Evolutionary conservation across 2,329 filamentous ascomycete genomes (phyloP).

Genomic region (Aspergillus tamarii): DNA sequence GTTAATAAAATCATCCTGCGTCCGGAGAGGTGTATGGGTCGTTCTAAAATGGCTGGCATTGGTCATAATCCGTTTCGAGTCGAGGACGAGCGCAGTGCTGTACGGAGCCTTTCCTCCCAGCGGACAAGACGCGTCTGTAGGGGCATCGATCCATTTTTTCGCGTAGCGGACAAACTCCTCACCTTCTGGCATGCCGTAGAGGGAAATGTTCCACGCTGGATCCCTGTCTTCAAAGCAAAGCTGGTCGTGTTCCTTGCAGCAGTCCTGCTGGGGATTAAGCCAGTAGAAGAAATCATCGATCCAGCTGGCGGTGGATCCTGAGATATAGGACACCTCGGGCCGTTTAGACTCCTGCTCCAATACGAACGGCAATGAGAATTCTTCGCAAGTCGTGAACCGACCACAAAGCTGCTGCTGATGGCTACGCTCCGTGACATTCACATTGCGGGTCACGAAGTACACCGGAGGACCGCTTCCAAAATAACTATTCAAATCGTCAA

Average conservation of each 20-base stretch:
- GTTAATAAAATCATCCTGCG: slow-evolving; percentile 88
- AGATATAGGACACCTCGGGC: slow-evolving; percentile 82
- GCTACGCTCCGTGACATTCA: slow-evolving; percentile 74
- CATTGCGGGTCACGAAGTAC: slow-evolving; percentile 85
- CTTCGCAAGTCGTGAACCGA: slow-evolving; percentile 84
- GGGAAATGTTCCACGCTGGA: slow-evolving; percentile 85
- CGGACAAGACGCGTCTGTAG: slow-evolving; percentile 82
- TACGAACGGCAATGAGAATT: slow-evolving; percentile 82
- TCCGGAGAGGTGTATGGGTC: slow-evolving; percentile 81
- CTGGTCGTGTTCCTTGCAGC: slow-evolving; percentile 71
- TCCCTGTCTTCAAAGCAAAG: slow-evolving; percentile 78
- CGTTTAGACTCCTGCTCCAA: slow-evolving; percentile 94
- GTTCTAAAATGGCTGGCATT: slow-evolving; percentile 90
- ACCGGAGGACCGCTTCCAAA: slow-evolving; percentile 90
- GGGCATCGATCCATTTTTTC: slow-evolving; percentile 76
- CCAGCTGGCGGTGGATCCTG: slow-evolving; percentile 90
- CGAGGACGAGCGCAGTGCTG: slow-evolving; percentile 78
- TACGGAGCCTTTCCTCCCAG: slow-evolving; percentile 89
- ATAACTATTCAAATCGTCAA: slow-evolving; percentile 93
- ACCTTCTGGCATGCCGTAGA: slow-evolving; percentile 89
- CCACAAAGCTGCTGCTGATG: slow-evolving; percentile 89
- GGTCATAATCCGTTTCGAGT: slow-evolving; percentile 67
- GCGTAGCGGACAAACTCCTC: slow-evolving; percentile 89
- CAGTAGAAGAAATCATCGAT: slow-evolving; percentile 95
- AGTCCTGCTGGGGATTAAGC: slow-evolving; percentile 85